phyloP scores from a whole-genome alignment of 2,329 filamentous ascomycete species.

The Hawksworthiomyces lignivorus region DNA sequence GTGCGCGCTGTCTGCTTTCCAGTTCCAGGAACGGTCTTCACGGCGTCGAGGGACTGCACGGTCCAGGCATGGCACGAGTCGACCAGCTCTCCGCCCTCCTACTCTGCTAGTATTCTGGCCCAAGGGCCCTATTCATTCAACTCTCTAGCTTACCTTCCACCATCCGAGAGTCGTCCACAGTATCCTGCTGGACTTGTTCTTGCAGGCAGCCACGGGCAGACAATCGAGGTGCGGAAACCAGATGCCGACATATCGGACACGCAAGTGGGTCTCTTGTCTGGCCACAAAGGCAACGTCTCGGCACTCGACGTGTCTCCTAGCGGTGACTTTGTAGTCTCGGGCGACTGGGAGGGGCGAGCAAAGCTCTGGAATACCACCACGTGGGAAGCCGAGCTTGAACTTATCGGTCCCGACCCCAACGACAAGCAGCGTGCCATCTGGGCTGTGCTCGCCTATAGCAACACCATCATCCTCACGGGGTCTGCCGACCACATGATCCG shows the following conservation, averaged over 20 bases:
- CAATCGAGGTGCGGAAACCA: constrained; percentile 82
- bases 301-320: constrained; percentile 70
- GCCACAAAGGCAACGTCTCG: constrained; percentile 83
- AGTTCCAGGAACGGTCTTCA: constrained; percentile 59
- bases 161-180: constrained; percentile 41
- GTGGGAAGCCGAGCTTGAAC: constrained; percentile 68
- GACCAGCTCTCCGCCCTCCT: constrained; percentile 52
- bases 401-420: constrained; percentile 48
- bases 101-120: constrained; percentile 69
- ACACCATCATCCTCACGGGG: constrained; percentile 76
- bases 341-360: constrained; percentile 87
- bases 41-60: constrained; percentile 84
- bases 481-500: constrained; percentile 87
- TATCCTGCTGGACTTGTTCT: constrained; percentile 75
- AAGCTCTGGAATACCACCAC: constrained; percentile 79
- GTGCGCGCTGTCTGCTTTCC: constrained; percentile 83
- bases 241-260: constrained; percentile 60
- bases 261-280: constrained; percentile 77
- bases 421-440: constrained; percentile 56
- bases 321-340: constrained; percentile 72
- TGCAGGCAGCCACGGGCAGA: constrained; percentile 82
- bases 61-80: constrained; percentile 77
- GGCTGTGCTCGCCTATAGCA: constrained; percentile 81
- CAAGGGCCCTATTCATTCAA: constrained; percentile 85
- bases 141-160: constrained; percentile 66